A percentile compares a stretch with the other conserved stretches of the same genome.
phyloP scores from a whole-genome alignment of 306 rosid genomes.

The Amphicarpaea edgeworthii region DNA sequence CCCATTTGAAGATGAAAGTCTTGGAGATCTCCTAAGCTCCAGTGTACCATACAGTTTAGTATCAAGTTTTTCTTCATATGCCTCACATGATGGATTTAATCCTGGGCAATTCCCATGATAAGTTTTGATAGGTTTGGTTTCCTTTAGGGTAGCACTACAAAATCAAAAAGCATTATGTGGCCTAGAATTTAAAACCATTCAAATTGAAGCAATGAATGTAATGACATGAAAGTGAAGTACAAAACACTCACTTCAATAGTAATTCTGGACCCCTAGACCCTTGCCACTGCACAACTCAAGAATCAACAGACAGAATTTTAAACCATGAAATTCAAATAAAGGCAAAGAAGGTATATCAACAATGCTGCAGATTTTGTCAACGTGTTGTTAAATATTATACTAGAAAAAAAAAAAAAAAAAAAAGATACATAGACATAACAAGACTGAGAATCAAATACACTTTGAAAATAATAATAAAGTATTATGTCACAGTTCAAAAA shows the following conservation, averaged over 20 bases:
- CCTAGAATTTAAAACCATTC: neutral
- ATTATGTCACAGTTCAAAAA: neutral
- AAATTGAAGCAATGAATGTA: neutral
- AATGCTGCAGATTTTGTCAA: neutral
- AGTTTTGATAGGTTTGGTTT: neutral
- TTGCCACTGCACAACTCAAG: slow-evolving; percentile 11
- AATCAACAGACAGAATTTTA: slow-evolving; percentile 1
- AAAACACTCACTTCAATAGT: neutral
- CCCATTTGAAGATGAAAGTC: slow-evolving; percentile 48
- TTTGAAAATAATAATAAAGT: neutral
- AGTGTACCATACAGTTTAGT: too few relatives aligned
- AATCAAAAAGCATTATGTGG: neutral
- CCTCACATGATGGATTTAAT: slow-evolving; percentile 7
- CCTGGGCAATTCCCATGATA: slow-evolving; percentile 38
- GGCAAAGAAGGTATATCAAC: neutral
- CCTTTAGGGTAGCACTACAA: neutral
- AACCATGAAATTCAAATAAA: slow-evolving; percentile 2
- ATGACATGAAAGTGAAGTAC: neutral
- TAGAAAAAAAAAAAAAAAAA: neutral
- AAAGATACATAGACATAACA: slow-evolving; percentile 2
- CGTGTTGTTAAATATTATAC: slow-evolving; percentile 17
- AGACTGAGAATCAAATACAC: neutral
- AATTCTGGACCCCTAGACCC: slow-evolving; percentile 2
- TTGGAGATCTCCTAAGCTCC: slow-evolving; percentile 57
- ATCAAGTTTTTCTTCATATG: neutral